A percentile compares a stretch with the other conserved stretches of the same genome.
These are phyloP conservation scores for Chamaecrista fasciculata DNA, from an alignment of 306 rosid genomes.

Conservation along the genomic window DNA sequence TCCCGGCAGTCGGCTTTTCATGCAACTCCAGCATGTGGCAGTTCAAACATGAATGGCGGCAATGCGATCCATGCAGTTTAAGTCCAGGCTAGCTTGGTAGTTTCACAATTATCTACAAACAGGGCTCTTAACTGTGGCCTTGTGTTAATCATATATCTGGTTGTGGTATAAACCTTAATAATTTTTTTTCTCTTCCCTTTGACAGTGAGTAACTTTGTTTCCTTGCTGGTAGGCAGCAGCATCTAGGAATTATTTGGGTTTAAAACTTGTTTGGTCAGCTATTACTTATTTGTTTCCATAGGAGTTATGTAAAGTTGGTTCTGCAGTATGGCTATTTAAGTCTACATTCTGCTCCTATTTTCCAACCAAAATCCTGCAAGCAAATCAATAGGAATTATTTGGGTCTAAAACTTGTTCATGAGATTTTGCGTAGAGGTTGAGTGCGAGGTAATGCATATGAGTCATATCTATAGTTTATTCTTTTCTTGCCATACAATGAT, in stretches of 20 bases:
- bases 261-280: slow-evolving; percentile 23
- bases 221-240: slow-evolving; percentile 37
- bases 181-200: background rate
- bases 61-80: slow-evolving; percentile 70
- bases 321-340: background rate
- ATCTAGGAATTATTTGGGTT: slow-evolving; percentile 30
- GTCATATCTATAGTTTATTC: too few species aligned
- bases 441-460: too few species aligned
- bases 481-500: too few species aligned
- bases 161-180: slow-evolving; percentile 26
- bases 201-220: slow-evolving; percentile 26
- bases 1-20: slow-evolving; percentile 95
- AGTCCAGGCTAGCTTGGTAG: slow-evolving; percentile 32
- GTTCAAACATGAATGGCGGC: slow-evolving; percentile 58
- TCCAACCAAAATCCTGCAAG: background rate
- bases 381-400: background rate
- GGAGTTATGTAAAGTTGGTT: slow-evolving; percentile 23
- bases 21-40: slow-evolving; percentile 69
- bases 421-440: too few species aligned
- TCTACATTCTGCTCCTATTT: background rate
- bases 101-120: slow-evolving; percentile 28
- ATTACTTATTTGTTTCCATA: background rate
- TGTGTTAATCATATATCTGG: slow-evolving; percentile 30
- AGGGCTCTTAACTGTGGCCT: slow-evolving; percentile 42
- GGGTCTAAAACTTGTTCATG: too few species aligned